Evolutionary conservation across 2,329 filamentous ascomycete species (phyloP), one percentile per base, ranked within the genome.

Genomic region (Sporothrix pallida): DNA sequence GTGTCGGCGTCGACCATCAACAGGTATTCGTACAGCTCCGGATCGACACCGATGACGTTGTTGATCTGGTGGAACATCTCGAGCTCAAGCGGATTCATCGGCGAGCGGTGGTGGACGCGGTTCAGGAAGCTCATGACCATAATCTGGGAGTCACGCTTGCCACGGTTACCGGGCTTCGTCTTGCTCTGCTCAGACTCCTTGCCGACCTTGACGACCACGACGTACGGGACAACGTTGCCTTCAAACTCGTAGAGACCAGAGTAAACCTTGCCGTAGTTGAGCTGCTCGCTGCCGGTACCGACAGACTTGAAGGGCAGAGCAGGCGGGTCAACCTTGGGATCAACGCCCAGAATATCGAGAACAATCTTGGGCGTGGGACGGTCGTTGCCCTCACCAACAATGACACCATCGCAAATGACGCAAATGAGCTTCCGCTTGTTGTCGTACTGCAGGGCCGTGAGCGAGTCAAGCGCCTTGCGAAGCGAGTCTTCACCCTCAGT

Each of bases 21-120:
- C 72, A 98, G 87, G 79, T 98, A 99, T 82, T 99, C 96, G 81
- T 99, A 99, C 17, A 99, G 87, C 81, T 98, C 95, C 2, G 96
- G 96, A 78, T 99, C 95, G 17, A 99, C 96, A 78, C 96, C 96
- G 76, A 99, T 99, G 78, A 99, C 93, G 81, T 99, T 99, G 87
- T 98, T 97, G 85, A 99, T 94, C 82, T 99, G 96, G 80, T 99
- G 96, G 86, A 98, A 98, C 87, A 98, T 97, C 82, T 99, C 96
- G 63, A 99, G 86, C 81, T 99, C 96, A 13, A 99, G 90, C 17
- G 96, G 96, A 76, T 92, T 96, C 96, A 99, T 99, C 0, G 95
- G 92, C 1, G 93, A 87, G 76, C 95, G 93, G 82, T 98, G 93
- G 81, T 99, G 96, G 63, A 99, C 96, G 75, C 95, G 93, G 84